Base-by-base conservation (phyloP, 345 rosid species). In the Rubroshorea leprosula region DNA sequence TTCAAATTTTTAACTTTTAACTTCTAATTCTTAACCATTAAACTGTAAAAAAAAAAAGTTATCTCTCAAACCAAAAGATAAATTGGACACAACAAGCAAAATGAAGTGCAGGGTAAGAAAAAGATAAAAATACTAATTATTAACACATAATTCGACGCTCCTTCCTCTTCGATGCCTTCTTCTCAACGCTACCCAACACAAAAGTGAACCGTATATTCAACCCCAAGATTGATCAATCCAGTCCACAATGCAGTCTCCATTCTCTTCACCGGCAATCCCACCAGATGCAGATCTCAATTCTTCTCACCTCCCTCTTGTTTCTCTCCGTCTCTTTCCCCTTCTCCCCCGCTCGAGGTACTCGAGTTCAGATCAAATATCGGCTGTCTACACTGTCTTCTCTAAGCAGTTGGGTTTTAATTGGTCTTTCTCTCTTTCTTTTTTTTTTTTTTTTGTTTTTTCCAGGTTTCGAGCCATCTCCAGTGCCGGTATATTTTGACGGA, bases 391-490 rank as follows among this genome's bases (percentile, higher is more conserved):
- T 35, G 7, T 10, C 12, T 35, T n/a, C n/a, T n/a, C n/a, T n/a
- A n/a, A n/a, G n/a, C 35, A 9, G 12, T 35, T 35, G 1, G 9
- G 3, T 35, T 35, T 13, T 35, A 13, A 35, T 35, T 35, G 41
- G 1, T 35, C 41, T n/a, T n/a, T n/a, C n/a, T n/a, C n/a, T n/a
- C n/a, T n/a, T n/a, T n/a, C n/a, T 23, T 49, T 5, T 27, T 46
- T 17, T 10, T 17, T 25, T 1, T 53, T 9, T 26, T 17, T 9
- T 55, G 5, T 20, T 14, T 14, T 38, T 18, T 17, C 14, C 70
- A 64, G 77, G 60, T 61, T 64, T 60, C 35, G 70, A 63, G 43
- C 73, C 70, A 51, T 64, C 70, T 48, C 64, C 64, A 4, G 63
- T 51, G 35, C 70, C 70, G 12, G 31, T 14, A 38, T 16, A n/a